Percentiles rank a stretch among this genome's conserved stretches.
Evolutionary conservation across 2,329 filamentous ascomycete species (phyloP).

Genomic region (Cryphonectria carpinicola): DNA sequence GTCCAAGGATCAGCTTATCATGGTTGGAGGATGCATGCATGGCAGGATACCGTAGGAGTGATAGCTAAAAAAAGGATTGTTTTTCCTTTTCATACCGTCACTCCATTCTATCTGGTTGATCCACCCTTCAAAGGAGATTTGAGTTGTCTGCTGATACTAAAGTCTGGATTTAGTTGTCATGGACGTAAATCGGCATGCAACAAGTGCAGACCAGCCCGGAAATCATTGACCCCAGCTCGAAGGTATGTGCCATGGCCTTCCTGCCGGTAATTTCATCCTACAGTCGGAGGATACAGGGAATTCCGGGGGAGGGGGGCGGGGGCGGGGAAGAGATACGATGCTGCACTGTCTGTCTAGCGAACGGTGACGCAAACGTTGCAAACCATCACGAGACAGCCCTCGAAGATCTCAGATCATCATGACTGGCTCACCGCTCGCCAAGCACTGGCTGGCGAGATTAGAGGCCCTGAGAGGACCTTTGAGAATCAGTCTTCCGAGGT

Average conservation of each 20-base stretch:
- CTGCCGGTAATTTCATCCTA: constrained; percentile 33
- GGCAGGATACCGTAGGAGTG: neutral
- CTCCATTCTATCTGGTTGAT: constrained; percentile 56
- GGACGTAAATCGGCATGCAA: constrained; percentile 59
- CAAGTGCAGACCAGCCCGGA: constrained; percentile 61
- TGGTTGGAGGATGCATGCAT: neutral
- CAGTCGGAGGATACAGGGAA: constrained; percentile 57
- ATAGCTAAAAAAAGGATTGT: neutral
- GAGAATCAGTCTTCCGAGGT: neutral
- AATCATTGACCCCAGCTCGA: constrained; percentile 64
- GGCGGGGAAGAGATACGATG: constrained; percentile 56
- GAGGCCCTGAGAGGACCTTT: constrained; percentile 31
- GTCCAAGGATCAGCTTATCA: too few species aligned
- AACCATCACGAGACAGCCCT: constrained; percentile 48
- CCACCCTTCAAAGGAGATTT: constrained; percentile 58
- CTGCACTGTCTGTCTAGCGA: constrained; percentile 61
- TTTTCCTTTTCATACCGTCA: constrained; percentile 46
- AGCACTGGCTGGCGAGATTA: constrained; percentile 45
- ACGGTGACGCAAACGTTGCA: constrained; percentile 58
- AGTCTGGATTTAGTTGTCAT: constrained; percentile 54
- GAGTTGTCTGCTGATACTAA: constrained; percentile 48
- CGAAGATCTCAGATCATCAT: constrained; percentile 58
- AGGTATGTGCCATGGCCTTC: constrained; percentile 57
- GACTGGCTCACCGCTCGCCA: constrained; percentile 58
- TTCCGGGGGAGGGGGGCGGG: too few species aligned